These are phyloP conservation scores for Canavalia gladiata DNA, from an alignment of 306 rosid genomes.

Conservation along the genomic window DNA sequence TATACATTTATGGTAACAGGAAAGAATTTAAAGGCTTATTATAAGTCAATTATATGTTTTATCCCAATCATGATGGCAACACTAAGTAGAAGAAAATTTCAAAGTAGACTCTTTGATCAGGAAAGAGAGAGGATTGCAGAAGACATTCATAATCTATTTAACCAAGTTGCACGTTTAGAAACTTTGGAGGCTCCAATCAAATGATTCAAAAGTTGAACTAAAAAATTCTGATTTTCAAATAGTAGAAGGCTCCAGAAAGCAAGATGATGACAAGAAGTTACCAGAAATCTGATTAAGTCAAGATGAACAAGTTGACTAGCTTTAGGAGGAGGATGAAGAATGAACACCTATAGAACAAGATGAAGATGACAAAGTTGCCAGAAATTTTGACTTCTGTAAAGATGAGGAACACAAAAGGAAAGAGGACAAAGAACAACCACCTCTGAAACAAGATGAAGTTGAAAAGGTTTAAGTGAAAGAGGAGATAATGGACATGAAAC, in stretches of 20 bases:
- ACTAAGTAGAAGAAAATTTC: no score
- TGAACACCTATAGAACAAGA: not conserved
- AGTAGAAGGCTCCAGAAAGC: not conserved
- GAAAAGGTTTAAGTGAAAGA: not conserved
- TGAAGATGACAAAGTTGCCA: not conserved
- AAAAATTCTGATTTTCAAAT: not conserved
- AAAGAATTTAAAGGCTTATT: not conserved
- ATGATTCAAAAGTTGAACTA: not conserved
- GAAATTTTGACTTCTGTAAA: no score
- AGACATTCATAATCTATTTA: no score
- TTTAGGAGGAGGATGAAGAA: not conserved
- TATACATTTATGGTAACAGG: not conserved
- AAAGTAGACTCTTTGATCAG: no score
- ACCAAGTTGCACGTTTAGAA: no score
- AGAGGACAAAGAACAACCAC: no score
- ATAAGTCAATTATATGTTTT: not conserved
- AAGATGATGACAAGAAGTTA: not conserved
- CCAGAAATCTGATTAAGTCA: not conserved
- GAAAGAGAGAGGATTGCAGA: no score
- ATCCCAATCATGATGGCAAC: not conserved
- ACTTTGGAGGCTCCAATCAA: no score
- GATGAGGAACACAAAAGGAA: not conserved
- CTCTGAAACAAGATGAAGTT: not conserved
- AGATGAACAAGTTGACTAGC: not conserved
- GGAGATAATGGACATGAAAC: not conserved